A percentile compares a stretch with the other conserved stretches of the same genome.
Evolutionary conservation across 495 filamentous ascomycete species (phyloP).

Genomic region (Coniosporium apollinis): DNA sequence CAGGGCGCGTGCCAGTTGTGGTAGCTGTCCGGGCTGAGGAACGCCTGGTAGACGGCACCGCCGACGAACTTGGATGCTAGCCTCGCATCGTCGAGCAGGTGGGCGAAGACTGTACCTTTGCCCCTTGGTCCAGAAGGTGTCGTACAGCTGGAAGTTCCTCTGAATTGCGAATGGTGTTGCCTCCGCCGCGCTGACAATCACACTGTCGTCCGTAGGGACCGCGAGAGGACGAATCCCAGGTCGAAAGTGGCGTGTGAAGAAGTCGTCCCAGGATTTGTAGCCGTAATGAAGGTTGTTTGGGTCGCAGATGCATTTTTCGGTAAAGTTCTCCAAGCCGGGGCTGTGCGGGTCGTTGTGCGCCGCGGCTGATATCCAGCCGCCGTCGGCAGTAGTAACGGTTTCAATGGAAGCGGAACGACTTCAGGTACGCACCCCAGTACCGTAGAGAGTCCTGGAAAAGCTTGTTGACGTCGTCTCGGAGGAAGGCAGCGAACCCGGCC

Average conservation of each 20-base stretch:
- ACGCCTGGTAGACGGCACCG: constrained; percentile 20
- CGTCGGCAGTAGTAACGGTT: neutral
- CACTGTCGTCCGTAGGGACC: constrained; percentile 30
- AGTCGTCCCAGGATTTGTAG: constrained; percentile 59
- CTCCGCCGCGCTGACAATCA: constrained; percentile 53
- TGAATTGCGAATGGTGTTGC: constrained; percentile 35
- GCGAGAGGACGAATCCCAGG: constrained; percentile 40
- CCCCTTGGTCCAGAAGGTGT: constrained; percentile 52
- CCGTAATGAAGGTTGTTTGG: constrained; percentile 34
- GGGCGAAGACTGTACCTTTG: constrained; percentile 29
- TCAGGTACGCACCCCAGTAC: constrained; percentile 46
- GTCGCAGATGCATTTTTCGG: constrained; percentile 36
- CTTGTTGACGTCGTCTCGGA: constrained; percentile 47
- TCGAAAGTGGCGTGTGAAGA: constrained; percentile 49
- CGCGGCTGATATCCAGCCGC: neutral
- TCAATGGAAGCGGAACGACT: constrained; percentile 14
- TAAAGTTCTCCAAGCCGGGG: constrained; percentile 28
- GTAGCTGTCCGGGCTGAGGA: constrained; percentile 18
- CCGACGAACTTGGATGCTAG: constrained; percentile 15
- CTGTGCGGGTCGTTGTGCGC: neutral
- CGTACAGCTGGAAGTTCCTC: constrained; percentile 26
- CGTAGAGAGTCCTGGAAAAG: constrained; percentile 53
- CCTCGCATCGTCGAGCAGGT: constrained; percentile 16
- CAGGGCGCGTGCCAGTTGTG: constrained; percentile 21
- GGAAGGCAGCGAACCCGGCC: constrained; percentile 46